These are phyloP conservation scores for Termitomyces sp. DNA, from an alignment of 768 basidiomycete species.

Conservation along the genomic window DNA sequence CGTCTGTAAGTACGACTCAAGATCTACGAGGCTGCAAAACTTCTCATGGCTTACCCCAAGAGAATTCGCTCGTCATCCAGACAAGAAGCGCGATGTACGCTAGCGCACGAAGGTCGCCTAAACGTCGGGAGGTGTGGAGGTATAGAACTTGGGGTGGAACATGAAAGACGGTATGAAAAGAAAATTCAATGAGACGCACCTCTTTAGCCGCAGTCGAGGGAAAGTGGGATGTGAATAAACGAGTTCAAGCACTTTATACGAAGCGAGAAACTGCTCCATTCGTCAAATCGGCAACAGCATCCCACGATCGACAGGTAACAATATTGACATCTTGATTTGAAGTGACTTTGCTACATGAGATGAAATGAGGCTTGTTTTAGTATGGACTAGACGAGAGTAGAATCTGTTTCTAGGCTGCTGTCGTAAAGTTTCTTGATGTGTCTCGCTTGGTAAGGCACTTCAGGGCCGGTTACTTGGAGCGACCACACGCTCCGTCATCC, in stretches of 20 bases:
- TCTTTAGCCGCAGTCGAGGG: slow-evolving; percentile 1
- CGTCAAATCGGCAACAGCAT: not conserved
- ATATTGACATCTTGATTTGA: not conserved
- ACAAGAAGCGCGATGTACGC: slow-evolving; percentile 75
- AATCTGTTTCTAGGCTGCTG: not conserved
- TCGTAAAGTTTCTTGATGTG: not conserved
- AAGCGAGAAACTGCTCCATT: not conserved
- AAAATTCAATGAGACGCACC: slow-evolving; percentile 3
- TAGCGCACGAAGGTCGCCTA: slow-evolving; percentile 50
- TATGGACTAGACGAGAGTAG: not conserved
- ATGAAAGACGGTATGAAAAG: not conserved
- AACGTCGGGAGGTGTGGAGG: slow-evolving; percentile 42
- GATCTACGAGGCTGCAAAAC: not conserved
- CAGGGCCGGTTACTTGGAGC: slow-evolving; percentile 22
- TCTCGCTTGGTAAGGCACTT: slow-evolving; percentile 15
- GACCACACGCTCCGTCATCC: slow-evolving; percentile 3
- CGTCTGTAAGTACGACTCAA: slow-evolving; percentile 14
- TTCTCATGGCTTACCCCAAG: slow-evolving; percentile 34
- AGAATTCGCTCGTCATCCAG: slow-evolving; percentile 55
- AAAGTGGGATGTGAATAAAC: not conserved
- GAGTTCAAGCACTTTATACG: not conserved
- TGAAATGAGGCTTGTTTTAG: not conserved
- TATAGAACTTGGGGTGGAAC: slow-evolving; percentile 18
- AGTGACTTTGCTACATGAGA: not conserved
- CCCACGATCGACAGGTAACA: slow-evolving; percentile 22